Base-by-base conservation (phyloP, 768 basidiomycete genomes). In the Leccinum obscurum region DNA sequence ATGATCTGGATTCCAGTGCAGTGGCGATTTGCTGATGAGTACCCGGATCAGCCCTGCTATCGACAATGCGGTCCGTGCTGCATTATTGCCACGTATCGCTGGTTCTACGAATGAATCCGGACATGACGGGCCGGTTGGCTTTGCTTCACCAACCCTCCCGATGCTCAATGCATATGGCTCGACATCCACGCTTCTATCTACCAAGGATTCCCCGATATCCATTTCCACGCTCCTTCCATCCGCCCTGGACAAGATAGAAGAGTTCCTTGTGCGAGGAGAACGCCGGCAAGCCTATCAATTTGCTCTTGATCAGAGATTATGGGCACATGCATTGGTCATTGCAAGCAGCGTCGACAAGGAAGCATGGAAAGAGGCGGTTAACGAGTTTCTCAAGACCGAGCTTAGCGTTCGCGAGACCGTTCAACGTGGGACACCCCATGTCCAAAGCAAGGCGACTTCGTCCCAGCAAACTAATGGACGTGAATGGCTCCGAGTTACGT, bases 251-350 rank as follows among this genome's bases (percentile, higher is more conserved):
- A 86, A 84, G 69, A 89, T 97, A 60, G 86, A 93, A 66, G 83
- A 84, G 30, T 83, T 92, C 54, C 82, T 99, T 15, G 74, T 95
- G 10, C 84, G 85, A 59, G 97, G 96, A 15, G 88, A 97, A 66
- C 88, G 93, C 37, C 85, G 85, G 22, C 85, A 88, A 63, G 97
- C 97, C 1, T 94, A 91, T 70, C 86, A 87, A 59, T 95, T 86
- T 71, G 96, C 97, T 3, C 79, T 93, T 48, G 91, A 95, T 60
- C 85, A 94, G 73, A 89, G 85, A 68, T 74, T 98, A 46, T 99
- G 96, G 95, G 87, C 93, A 1, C 97, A 99, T 73, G 96, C 97
- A 2, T 86, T 98, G 84, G 75, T 98, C 57, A 94, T 99, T 63
- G 87, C 96, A 10, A 95, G 92, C 68, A 89, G 91, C 57, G 83